Evolutionary conservation across 2,329 filamentous ascomycete genomes (phyloP), one percentile per base, ranked within the genome.

Genomic region (Penicillium sp.): DNA sequence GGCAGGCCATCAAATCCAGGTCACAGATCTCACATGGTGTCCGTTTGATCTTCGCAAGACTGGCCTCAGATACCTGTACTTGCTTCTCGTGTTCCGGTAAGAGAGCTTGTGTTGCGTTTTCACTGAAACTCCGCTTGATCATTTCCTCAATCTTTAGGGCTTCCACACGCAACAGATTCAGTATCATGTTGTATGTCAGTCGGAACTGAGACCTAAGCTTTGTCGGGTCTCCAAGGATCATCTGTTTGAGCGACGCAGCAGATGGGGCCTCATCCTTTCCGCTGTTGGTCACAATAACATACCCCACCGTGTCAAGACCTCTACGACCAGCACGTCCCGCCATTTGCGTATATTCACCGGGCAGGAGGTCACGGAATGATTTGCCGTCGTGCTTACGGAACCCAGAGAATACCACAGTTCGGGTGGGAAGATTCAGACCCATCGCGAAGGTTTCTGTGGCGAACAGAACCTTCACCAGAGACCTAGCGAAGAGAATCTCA

Each of bases 71-170:
- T 2, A 96, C 67, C 72, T 93, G 92, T 60, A 99, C 91, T 57
- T 92, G 89, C 75, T 96, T 96, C 76, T 99, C 93, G 68, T 97
- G 93, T 74, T 97, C 93, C 0, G 94, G 94, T 1, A 97, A 81
- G 13, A 97, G 78, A 61, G 95, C 93, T 71, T 99, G 94, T 0
- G 93, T 97, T 25, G 93, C 93, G 75, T 99, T 94, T 75, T 99
- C 94, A 52, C 93, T 97, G 81, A 99, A 99, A 74, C 93, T 97
- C 64, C 94, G 89, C 82, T 99, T 99, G 80, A 99, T 99, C 94
- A 99, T 99, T 77, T 99, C 94, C 74, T 99, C 94, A 67, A 99
- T 97, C 79, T 97, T 97, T 64, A 99, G 78, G 2, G 94, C 94
- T 75, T 99, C 94, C 2, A 99, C 94, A 37, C 94, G 89, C 49